These are phyloP conservation scores for Monosporascus sp. DNA, from an alignment of 2,329 filamentous ascomycete genomes.

Conservation along the genomic window DNA sequence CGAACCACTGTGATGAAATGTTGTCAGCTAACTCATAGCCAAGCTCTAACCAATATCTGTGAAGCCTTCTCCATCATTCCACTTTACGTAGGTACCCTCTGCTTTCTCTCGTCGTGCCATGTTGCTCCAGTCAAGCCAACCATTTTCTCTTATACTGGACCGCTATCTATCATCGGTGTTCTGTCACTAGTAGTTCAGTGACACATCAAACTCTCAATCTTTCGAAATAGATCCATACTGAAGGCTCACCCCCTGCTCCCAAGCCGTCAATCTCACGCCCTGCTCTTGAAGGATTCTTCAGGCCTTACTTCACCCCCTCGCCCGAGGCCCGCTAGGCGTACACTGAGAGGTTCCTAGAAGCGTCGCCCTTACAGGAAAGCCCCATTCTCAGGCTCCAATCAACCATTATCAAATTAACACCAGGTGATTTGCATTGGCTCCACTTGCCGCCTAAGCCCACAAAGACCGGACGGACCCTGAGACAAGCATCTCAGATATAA, in stretches of 20 bases:
- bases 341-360: conserved; percentile 12
- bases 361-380: conserved; percentile 17
- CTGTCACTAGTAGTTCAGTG: neutral
- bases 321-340: neutral
- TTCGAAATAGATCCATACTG: neutral
- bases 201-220: neutral
- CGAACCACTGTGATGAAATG: too few species aligned
- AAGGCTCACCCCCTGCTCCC: neutral
- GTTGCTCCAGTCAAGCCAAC: conserved; percentile 20
- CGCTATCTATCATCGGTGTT: conserved; percentile 1
- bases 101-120: conserved; percentile 22
- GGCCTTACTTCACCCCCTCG: neutral
- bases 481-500: conserved; percentile 20
- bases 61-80: conserved; percentile 12
- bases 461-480: conserved; percentile 18
- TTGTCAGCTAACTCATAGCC: neutral
- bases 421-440: conserved; percentile 13
- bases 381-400: conserved; percentile 23
- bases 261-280: neutral
- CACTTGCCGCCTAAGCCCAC: conserved; percentile 15
- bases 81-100: conserved; percentile 5
- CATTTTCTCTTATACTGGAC: conserved; percentile 20
- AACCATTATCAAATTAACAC: conserved; percentile 18
- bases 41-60: conserved; percentile 11
- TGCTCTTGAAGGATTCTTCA: neutral